Evolutionary conservation across 2,329 filamentous ascomycete genomes (phyloP).

Genomic region (Colletotrichum falcatum): DNA sequence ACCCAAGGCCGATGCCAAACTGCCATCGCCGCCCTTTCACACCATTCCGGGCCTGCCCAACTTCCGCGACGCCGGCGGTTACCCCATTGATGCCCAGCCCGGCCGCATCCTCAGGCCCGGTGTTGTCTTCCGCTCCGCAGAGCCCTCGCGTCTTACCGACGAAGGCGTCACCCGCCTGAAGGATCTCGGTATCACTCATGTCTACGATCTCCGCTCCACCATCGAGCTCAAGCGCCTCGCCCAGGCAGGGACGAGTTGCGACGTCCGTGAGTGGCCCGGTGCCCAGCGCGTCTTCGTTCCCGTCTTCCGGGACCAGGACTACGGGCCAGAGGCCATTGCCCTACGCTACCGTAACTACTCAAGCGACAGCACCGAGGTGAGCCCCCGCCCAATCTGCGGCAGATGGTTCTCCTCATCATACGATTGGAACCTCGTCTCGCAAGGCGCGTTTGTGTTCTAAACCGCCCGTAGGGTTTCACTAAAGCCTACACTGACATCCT

Average conservation of each 20-base stretch:
- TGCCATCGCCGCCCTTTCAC: constrained; percentile 59
- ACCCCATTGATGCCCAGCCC: constrained; percentile 55
- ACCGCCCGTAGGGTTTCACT: constrained; percentile 64
- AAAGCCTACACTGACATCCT: constrained; percentile 74
- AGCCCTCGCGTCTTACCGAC: constrained; percentile 69
- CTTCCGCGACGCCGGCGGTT: constrained; percentile 76
- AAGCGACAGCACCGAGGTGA: constrained; percentile 56
- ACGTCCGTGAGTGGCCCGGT: constrained; percentile 46
- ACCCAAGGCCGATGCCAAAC: background rate
- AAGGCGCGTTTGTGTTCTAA: background rate
- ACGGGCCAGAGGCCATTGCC: constrained; percentile 72
- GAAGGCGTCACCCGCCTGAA: constrained; percentile 65
- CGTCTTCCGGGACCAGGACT: constrained; percentile 72
- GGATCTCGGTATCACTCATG: constrained; percentile 68
- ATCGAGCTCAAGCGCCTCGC: constrained; percentile 64
- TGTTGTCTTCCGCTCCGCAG: constrained; percentile 75
- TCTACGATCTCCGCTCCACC: constrained; percentile 77
- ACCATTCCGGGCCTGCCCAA: constrained; percentile 71
- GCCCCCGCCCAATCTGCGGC: background rate
- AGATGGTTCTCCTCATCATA: background rate
- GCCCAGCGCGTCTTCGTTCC: constrained; percentile 70
- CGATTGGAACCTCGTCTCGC: background rate
- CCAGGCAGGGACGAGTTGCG: constrained; percentile 42
- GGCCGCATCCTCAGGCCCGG: constrained; percentile 60
- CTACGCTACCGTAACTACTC: constrained; percentile 71